Base-by-base conservation (phyloP, 2,329 filamentous ascomycete genomes). In the Pyricularia sp. region DNA sequence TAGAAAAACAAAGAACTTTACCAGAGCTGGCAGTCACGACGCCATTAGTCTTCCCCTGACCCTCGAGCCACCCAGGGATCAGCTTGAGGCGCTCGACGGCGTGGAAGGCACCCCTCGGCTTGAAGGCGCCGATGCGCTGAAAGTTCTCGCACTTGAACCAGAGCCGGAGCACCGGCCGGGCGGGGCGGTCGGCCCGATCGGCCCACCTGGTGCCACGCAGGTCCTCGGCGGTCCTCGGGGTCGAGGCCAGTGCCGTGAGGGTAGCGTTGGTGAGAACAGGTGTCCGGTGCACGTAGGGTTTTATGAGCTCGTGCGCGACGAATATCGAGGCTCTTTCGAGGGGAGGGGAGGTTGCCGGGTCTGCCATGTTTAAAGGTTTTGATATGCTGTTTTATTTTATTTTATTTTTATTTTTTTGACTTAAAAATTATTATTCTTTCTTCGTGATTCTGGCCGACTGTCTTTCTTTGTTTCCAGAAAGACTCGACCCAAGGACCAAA, bases 111-210 rank as follows among this genome's bases (percentile, higher is more conserved):
- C 94, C 95, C 7, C 94, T 84, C 20, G 89, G 91, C 81, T 98
- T 98, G 83, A 98, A 98, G 0, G 94, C 94, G 67, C 94, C 95
- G 68, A 96, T 88, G 69, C 89, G 88, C 82, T 98, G 95, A 70
- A 92, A 82, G 78, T 97, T 97, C 83, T 98, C 94, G 79, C 93
- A 96, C 82, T 98, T 98, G 86, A 98, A 97, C 82, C 92, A 95
- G 68, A 98, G 83, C 14, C 88, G 84, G 58, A 97, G 81, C 66
- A 81, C 86, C 0, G 93, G 93, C 4, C 77, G 81, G 0, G 90
- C 87, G 0, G 89, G 84, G n/a, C 76, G 75, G 58, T 83, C 80
- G 6, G 84, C 6, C 36, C 55, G 26, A 2, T 64, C 42, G 23
- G 68, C 28, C 5, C 23, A 25, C 26, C 11, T 26, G 12, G 23